Evolutionary conservation across 2,329 filamentous ascomycete species (phyloP).

Genomic region (Fusarium euwallaceae): DNA sequence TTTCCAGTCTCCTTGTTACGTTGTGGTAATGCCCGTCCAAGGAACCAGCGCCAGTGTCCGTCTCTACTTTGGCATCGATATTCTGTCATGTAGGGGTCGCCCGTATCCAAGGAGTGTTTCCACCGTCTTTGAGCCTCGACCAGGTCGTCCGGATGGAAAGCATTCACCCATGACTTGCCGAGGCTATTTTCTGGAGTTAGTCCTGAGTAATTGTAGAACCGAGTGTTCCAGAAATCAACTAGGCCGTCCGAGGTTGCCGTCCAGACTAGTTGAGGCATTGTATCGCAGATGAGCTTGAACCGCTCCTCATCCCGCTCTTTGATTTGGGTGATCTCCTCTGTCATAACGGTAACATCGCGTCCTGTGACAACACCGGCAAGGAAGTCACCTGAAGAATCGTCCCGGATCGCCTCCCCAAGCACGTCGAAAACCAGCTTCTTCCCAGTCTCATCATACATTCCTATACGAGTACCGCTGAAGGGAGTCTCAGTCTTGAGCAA

Average conservation of each 20-base stretch:
- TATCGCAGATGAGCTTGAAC: conserved; percentile 82
- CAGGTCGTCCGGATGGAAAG: conserved; percentile 80
- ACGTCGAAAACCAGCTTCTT: conserved; percentile 73
- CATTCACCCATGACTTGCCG: conserved; percentile 71
- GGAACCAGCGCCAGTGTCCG: conserved; percentile 83
- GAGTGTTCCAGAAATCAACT: conserved; percentile 80
- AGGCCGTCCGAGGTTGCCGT: conserved; percentile 75
- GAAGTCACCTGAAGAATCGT: conserved; percentile 77
- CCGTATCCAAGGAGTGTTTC: conserved; percentile 73
- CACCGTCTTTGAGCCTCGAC: conserved; percentile 67
- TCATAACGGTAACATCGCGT: conserved; percentile 79
- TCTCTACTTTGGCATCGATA: conserved; percentile 76
- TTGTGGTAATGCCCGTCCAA: conserved; percentile 78
- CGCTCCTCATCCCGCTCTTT: conserved; percentile 78
- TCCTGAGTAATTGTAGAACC: conserved; percentile 87
- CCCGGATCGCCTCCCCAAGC: conserved; percentile 75
- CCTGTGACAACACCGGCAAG: conserved; percentile 79
- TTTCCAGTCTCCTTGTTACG: conserved; percentile 73
- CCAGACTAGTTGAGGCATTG: conserved; percentile 80
- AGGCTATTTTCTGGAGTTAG: conserved; percentile 72
- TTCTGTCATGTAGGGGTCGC: conserved; percentile 77
- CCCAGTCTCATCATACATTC: conserved; percentile 68
- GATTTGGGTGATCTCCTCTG: conserved; percentile 76
- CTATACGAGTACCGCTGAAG: conserved; percentile 71
- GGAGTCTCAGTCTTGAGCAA: conserved; percentile 72